Base-by-base conservation (phyloP, 1,139 yeast species). In the Geotrichum carabidarum region DNA sequence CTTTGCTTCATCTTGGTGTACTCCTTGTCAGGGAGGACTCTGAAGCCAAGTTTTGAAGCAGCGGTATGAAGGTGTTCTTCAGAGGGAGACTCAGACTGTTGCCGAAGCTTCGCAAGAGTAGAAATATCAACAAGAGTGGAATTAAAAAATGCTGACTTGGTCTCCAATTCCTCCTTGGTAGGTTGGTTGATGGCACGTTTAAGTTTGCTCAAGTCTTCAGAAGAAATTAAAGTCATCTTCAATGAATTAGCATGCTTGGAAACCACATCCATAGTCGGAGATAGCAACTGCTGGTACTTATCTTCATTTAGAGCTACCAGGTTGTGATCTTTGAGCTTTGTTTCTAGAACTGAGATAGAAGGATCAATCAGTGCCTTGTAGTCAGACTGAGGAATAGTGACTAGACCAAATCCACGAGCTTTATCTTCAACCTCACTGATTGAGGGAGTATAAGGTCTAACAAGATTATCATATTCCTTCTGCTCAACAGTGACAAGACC, bases 151-250 rank as follows among this genome's bases (percentile, higher is more conserved):
- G 65, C 63, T 1, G 75, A 22, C 38, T 18, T 37, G 18, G 46
- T 3, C 17, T 43, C 43, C 4, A 55, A 40, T 42, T 52, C 58
- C 3, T 37, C 22, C 14, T 34, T 27, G 4, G 51, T 45, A 32
- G 57, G 54, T 11, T 51, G 34, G 18, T 18, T 37, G 8, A 42
- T 76, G 18, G 65, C 64, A 8, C 48, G 47, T n/a, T 50, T 46
- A 14, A 56, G 47, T 3, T 44, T 48, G n/a, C 32, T 48, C n/a
- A 48, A 61, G 41, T 71, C 75, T 8, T 63, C 63, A n/a, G 58
- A 54, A 8, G 69, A 61, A 2, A 79, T 52, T 11, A 75, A 68
- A 1, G 72, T 71, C 67, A 74, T 68, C 0, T 80, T 79, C 48
- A 49, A 36, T 17, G 44, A 31, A 22, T 32, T 9, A 27, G 56